Conservation (phyloP, 108 stramenopile species). For the Nitzschia inconspicua region DNA sequence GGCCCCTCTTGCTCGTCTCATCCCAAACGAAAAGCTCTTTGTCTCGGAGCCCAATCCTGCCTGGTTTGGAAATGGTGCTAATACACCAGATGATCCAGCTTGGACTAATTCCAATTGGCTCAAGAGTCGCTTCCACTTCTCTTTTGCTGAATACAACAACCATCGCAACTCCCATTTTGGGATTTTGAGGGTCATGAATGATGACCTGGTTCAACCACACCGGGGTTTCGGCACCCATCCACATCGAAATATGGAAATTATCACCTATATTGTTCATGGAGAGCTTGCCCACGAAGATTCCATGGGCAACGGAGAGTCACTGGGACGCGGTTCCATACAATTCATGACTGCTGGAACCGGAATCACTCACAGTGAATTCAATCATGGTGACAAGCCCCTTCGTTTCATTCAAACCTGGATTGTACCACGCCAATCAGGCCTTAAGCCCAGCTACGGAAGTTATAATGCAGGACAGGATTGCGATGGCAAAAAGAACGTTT, state of each 20-base stretch:
- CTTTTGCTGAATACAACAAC: slow-evolving; percentile 79
- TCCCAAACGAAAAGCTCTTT: slow-evolving; percentile 43
- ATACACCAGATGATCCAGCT: slow-evolving; percentile 35
- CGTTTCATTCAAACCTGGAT: slow-evolving; percentile 89
- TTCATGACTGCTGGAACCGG: slow-evolving; percentile 84
- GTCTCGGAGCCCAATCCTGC: slow-evolving; percentile 63
- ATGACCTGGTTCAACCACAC: slow-evolving; percentile 77
- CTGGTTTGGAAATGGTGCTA: slow-evolving; percentile 69
- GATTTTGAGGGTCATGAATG: slow-evolving; percentile 75
- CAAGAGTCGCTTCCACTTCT: slow-evolving; percentile 80
- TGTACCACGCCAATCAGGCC: slow-evolving; percentile 37
- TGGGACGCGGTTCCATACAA: slow-evolving; percentile 72
- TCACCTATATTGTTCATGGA: slow-evolving; percentile 77
- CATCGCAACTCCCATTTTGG: slow-evolving; percentile 63
- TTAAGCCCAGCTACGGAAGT: slow-evolving; percentile 72
- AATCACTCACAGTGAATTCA: slow-evolving; percentile 69
- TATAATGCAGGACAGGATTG: background rate
- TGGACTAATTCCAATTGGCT: slow-evolving; percentile 83
- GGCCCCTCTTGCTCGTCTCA: no score
- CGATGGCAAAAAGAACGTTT: slow-evolving; percentile 30
- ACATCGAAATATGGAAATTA: slow-evolving; percentile 77
- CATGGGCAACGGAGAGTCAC: slow-evolving; percentile 71
- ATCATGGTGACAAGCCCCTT: slow-evolving; percentile 53
- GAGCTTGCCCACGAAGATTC: slow-evolving; percentile 68
- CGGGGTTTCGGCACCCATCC: slow-evolving; percentile 78